phyloP scores from a whole-genome alignment of 2,329 filamentous ascomycete species.

The Tolypocladium amazonense region DNA sequence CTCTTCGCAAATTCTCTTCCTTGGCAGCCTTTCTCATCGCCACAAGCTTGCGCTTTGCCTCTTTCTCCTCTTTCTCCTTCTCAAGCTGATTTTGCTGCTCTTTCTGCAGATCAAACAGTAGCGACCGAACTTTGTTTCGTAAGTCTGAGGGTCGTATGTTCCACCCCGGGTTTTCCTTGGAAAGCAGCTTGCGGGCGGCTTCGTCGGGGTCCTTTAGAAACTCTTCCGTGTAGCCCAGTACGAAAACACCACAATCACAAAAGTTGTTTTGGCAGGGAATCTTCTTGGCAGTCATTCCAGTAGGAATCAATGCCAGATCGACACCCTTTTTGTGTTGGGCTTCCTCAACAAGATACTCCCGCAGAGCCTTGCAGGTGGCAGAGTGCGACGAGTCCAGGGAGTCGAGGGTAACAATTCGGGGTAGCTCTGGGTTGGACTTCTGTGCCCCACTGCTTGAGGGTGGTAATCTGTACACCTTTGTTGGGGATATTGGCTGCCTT shows the following conservation, averaged over 20 bases:
- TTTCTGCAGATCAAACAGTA: slow-evolving; percentile 52
- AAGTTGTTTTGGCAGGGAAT: slow-evolving; percentile 76
- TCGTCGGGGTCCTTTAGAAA: slow-evolving; percentile 66
- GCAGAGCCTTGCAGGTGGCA: slow-evolving; percentile 55
- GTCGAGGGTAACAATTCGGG: slow-evolving; percentile 77
- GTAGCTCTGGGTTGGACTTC: slow-evolving; percentile 34
- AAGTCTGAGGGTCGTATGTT: slow-evolving; percentile 48
- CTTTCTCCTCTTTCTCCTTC: slow-evolving; percentile 23
- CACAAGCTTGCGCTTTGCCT: slow-evolving; percentile 17
- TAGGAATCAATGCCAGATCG: slow-evolving; percentile 23
- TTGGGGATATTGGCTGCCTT: neutral
- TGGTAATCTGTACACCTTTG: slow-evolving; percentile 5
- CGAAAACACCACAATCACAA: slow-evolving; percentile 81
- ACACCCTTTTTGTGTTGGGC: slow-evolving; percentile 48
- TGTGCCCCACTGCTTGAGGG: slow-evolving; percentile 7
- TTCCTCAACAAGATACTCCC: slow-evolving; percentile 68
- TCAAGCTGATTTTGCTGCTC: slow-evolving; percentile 39
- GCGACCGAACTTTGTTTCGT: slow-evolving; percentile 53
- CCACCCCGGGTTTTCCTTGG: slow-evolving; percentile 40
- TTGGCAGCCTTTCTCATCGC: slow-evolving; percentile 10
- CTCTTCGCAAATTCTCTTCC: slow-evolving; percentile 1
- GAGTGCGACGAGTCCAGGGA: slow-evolving; percentile 61
- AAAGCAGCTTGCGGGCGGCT: slow-evolving; percentile 58
- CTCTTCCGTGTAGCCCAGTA: slow-evolving; percentile 73
- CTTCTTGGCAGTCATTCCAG: slow-evolving; percentile 56